These are phyloP conservation scores for Arthroderma uncinatum DNA, from an alignment of 2,329 filamentous ascomycete genomes.

Conservation along the genomic window DNA sequence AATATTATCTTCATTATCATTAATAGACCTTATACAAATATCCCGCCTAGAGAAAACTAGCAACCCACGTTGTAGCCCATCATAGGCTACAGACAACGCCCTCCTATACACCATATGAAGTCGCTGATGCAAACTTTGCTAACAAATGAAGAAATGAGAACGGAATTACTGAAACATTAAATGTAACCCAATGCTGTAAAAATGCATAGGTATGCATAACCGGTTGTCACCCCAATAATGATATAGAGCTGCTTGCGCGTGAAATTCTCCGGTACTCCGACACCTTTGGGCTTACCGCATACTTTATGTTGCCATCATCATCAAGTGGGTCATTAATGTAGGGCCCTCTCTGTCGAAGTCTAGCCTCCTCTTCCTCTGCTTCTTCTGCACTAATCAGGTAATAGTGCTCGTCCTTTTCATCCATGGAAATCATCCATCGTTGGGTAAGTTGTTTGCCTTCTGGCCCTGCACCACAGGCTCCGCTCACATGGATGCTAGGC, in stretches of 20 bases:
- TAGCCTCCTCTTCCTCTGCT: constrained; percentile 5
- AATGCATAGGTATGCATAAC: neutral
- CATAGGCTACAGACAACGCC: neutral
- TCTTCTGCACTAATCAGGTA: constrained; percentile 35
- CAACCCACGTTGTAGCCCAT: neutral
- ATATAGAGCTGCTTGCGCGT: constrained; percentile 20
- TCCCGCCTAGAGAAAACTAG: too few species aligned
- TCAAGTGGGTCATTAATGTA: neutral
- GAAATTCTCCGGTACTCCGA: constrained; percentile 26
- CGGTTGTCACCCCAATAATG: constrained; percentile 12
- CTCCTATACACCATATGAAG: neutral
- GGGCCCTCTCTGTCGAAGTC: neutral
- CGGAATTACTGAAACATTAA: neutral
- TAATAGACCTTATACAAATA: neutral
- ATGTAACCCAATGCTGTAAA: neutral
- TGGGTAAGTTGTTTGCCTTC: constrained; percentile 39
- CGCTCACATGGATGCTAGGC: constrained; percentile 40
- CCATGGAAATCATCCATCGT: constrained; percentile 36
- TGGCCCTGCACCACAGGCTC: constrained; percentile 47
- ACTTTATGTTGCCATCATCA: constrained; percentile 9
- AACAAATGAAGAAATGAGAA: neutral
- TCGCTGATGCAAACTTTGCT: neutral
- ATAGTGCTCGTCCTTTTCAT: constrained; percentile 42
- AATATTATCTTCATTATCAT: neutral
- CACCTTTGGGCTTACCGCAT: constrained; percentile 23